phyloP scores from a whole-genome alignment of 2,329 filamentous ascomycete genomes.

The Metarhizium brunneum region DNA sequence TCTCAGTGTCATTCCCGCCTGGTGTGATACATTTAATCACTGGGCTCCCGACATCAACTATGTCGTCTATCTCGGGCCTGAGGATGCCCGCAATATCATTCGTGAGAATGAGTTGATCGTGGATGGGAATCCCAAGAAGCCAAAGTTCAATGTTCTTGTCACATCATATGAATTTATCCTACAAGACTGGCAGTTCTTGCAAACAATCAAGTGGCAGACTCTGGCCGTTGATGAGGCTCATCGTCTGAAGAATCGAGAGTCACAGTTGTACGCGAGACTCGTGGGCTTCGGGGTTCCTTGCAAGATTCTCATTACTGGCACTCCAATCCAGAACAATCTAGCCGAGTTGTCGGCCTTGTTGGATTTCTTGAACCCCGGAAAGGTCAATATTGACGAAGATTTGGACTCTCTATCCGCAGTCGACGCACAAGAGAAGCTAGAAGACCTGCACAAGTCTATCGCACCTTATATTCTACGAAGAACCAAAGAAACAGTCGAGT shows the following conservation, averaged over 20 bases:
- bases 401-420: conserved; percentile 70
- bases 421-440: conserved; percentile 78
- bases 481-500: conserved; percentile 96
- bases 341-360: conserved; percentile 86
- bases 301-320: conserved; percentile 89
- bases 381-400: conserved; percentile 83
- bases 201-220: conserved; percentile 93
- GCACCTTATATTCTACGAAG: conserved; percentile 91
- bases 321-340: conserved; percentile 93
- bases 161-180: conserved; percentile 97
- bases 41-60: conserved; percentile 97
- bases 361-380: conserved; percentile 95
- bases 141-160: conserved; percentile 94
- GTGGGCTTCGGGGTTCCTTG: conserved; percentile 80
- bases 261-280: conserved; percentile 80
- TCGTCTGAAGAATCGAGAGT: conserved; percentile 91
- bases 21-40: conserved; percentile 94
- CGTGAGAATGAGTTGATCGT: conserved; percentile 82
- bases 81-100: conserved; percentile 77
- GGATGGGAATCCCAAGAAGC: conserved; percentile 76
- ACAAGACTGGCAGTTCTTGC: conserved; percentile 73
- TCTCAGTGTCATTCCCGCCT: conserved; percentile 91
- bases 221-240: conserved; percentile 95
- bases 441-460: conserved; percentile 75
- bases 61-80: conserved; percentile 89